Base-by-base conservation (phyloP, 2,329 filamentous ascomycete species). In the Colletotrichum echinochloae region DNA sequence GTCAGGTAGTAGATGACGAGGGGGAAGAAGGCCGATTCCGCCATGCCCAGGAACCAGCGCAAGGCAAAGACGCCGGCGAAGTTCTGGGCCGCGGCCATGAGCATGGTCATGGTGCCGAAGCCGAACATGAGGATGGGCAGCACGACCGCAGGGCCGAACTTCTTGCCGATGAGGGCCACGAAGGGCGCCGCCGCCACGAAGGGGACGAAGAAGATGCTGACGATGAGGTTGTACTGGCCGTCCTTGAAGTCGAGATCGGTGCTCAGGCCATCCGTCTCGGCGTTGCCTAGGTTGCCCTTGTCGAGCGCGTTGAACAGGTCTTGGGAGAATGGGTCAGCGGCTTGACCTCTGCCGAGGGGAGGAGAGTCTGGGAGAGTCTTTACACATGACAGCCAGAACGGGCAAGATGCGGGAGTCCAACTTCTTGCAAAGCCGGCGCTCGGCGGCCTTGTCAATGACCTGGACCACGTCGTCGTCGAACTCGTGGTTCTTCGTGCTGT, bases 181-280 rank as follows among this genome's bases (percentile, higher is more conserved):
- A 81, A 78, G 0, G 90, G 91, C 0, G 91, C 91, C 7, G 67
- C 62, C 49, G 94, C 77, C 62, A 94, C 92, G 77, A 91, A 94
- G 0, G 92, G 92, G 7, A 94, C 84, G 79, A 92, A 94, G 83
- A 94, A 94, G 73, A 94, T 89, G 73, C 85, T 88, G 49, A 94
- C 80, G 56, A 93, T 84, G 55, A 90, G 86, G 79, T 93, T 94
- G 82, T 94, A 93, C 78, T 93, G 86, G 75, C 89, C 85, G 3
- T 76, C 67, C 64, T 85, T 76, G 16, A 83, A 76, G 3, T 80
- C 80, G 49, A 70, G 67, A 79, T 73, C 56, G 35, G 59, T 66
- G 35, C 67, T 70, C 49, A 70, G 18, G 39, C 67, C 67, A 5
- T 59, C 82, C 0, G 82, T 84, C 73, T 85, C 79, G n/a, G 82